A percentile compares a stretch with the other conserved stretches of the same genome.
These are phyloP conservation scores for Combretum micranthum DNA, from an alignment of 345 rosid genomes.

Conservation along the genomic window DNA sequence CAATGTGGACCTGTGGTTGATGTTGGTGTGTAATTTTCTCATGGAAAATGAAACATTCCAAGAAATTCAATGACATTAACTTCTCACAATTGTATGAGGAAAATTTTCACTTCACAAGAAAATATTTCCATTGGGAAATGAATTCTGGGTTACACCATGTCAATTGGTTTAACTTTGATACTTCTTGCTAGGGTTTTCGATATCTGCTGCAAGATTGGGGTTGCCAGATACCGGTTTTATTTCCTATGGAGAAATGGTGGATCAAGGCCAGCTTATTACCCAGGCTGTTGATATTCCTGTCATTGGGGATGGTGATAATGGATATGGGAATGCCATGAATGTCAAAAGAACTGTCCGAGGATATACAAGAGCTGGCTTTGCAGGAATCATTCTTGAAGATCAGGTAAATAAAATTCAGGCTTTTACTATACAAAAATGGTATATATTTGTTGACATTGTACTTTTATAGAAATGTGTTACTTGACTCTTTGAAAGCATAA, in stretches of 20 bases:
- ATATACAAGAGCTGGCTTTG: constrained; percentile 76
- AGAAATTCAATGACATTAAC: too few relatives aligned
- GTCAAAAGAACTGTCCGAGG: constrained; percentile 83
- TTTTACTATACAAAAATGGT: not conserved
- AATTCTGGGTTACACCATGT: too few relatives aligned
- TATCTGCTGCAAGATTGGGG: constrained; percentile 75
- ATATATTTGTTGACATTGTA: not conserved
- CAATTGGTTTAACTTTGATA: not conserved
- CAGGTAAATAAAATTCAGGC: constrained; percentile 34
- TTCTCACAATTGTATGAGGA: too few relatives aligned
- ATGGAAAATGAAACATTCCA: too few relatives aligned
- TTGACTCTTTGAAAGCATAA: not conserved
- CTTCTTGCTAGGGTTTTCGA: constrained; percentile 56
- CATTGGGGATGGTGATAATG: constrained; percentile 85
- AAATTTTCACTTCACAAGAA: too few relatives aligned
- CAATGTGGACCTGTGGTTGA: too few relatives aligned
- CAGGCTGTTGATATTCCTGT: constrained; percentile 67
- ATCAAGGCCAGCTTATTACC: constrained; percentile 77
- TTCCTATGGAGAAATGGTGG: constrained; percentile 90
- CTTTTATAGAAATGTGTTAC: not conserved
- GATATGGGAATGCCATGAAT: constrained; percentile 81
- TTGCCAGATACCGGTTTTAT: constrained; percentile 64
- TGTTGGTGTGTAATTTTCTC: too few relatives aligned
- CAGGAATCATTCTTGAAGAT: constrained; percentile 84
- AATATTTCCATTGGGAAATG: too few relatives aligned